Evolutionary conservation across 257 asterid species (phyloP).

Genomic region (Fraxinus quadrangulata): DNA sequence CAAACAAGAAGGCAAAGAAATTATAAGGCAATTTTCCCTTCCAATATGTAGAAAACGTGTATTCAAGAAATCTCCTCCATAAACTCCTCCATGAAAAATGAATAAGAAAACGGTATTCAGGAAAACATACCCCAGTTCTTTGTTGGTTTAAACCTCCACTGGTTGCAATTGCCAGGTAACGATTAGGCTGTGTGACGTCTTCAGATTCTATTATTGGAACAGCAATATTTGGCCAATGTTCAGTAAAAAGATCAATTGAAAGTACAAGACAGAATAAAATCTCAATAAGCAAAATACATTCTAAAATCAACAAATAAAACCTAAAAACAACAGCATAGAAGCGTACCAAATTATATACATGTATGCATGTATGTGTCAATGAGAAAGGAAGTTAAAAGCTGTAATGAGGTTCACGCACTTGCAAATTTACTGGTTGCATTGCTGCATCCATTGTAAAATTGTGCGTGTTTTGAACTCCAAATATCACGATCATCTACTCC

Average conservation of each 20-base stretch:
- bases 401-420: conserved; percentile 47
- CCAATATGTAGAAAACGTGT: not conserved
- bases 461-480: conserved; percentile 72
- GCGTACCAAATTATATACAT: not conserved
- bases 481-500: conserved; percentile 59
- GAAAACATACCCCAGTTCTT: conserved; percentile 88
- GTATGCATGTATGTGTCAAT: conserved; percentile 5
- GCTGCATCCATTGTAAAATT: conserved; percentile 75
- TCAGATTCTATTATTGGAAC: conserved; percentile 59
- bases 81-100: not conserved
- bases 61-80: not conserved
- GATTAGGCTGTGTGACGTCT: conserved; percentile 52
- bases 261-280: conserved; percentile 1
- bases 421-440: conserved; percentile 66
- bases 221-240: conserved; percentile 14
- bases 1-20: conserved; percentile 12
- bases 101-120: not conserved
- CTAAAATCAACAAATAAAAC: conserved; percentile 16
- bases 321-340: conserved; percentile 9
- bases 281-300: conserved; percentile 12
- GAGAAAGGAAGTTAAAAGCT: conserved; percentile 14
- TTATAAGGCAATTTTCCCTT: conserved; percentile 6
- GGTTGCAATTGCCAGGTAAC: conserved; percentile 82
- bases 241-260: not conserved
- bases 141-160: conserved; percentile 99